Evolutionary conservation across 352 stramenopile species (phyloP), one percentile per base, ranked within the genome.

Genomic region (Phytophthora foliorum): DNA sequence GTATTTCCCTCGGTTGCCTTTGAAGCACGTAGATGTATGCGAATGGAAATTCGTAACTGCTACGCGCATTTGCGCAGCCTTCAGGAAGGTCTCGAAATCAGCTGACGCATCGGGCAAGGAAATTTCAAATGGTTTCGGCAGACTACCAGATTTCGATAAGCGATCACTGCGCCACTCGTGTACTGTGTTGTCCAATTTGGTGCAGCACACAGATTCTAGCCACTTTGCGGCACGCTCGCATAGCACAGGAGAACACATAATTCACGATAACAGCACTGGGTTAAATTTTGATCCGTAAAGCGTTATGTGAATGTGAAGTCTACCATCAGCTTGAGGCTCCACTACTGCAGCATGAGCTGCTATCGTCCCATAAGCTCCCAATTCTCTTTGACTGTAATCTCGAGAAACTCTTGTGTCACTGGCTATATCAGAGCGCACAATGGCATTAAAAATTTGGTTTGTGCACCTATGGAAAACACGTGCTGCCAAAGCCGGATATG

Each of bases 301-400:
- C 1, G 52, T 25, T 5, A 61, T 57, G 46, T 77, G 69, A 16
- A 56, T 45, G 38, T 72, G 69, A 6, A 73, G 38, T 11, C 69
- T 17, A 4, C 63, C 58, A 53, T 73, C 55, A 8, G 45, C 25
- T 48, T 74, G 64, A n/a, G 65, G 39, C 13, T 78, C 65, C 6
- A 74, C 48, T 0, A 74, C 56, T 3, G 22, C 48, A 45, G 16
- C 62, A 56, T 63, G 51, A 1, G 39, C 70, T 2, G 60, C 70
- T 31, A 74, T 21, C 0, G 11, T 17, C 17, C 51, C 59, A 31
- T 61, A 72, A 1, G n/a, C 50, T 7, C 70, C 60, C 24, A 0
- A 0, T 31, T 32, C 3, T 31, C 45, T 48, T 6, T 67, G 41
- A 8, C 3, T 9, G 53, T 55, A 72, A 41, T 68, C 25, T 1